phyloP scores from a whole-genome alignment of 1,284 basidiomycete genomes.

The Austropuccinia psidii region DNA sequence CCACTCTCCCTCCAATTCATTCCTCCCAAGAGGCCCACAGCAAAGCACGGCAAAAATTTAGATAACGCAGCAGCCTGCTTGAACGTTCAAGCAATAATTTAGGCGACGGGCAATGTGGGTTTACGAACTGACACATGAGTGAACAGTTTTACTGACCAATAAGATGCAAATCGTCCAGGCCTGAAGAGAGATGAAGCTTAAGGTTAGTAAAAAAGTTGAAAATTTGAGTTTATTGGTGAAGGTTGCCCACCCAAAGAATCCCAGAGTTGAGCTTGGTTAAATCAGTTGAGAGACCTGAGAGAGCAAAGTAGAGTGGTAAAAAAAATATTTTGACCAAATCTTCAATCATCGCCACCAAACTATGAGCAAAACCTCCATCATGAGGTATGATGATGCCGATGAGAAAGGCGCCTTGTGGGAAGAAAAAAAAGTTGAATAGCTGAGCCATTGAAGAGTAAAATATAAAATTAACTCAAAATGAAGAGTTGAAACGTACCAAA shows the following conservation, averaged over 20 bases:
- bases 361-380: conserved; percentile 61
- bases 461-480: conserved; percentile 41
- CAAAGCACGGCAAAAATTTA: conserved; percentile 46
- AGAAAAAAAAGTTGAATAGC: conserved; percentile 35
- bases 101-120: neutral
- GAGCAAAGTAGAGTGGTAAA: conserved; percentile 48
- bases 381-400: conserved; percentile 82
- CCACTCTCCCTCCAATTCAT: conserved; percentile 71
- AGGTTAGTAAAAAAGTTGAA: conserved; percentile 47
- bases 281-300: conserved; percentile 58
- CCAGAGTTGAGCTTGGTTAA: conserved; percentile 65
- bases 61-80: conserved; percentile 11
- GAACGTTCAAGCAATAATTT: neutral
- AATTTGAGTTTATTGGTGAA: no score
- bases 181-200: conserved; percentile 57
- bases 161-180: conserved; percentile 76
- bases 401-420: conserved; percentile 42
- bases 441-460: conserved; percentile 39
- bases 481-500: conserved; percentile 49
- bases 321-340: conserved; percentile 45
- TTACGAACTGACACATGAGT: conserved; percentile 52
- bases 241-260: conserved; percentile 41
- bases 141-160: conserved; percentile 72
- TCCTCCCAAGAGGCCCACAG: conserved; percentile 58
- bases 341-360: conserved; percentile 25